Evolutionary conservation across 306 rosid species (phyloP).

Genomic region (Casuarina cunninghamiana): DNA sequence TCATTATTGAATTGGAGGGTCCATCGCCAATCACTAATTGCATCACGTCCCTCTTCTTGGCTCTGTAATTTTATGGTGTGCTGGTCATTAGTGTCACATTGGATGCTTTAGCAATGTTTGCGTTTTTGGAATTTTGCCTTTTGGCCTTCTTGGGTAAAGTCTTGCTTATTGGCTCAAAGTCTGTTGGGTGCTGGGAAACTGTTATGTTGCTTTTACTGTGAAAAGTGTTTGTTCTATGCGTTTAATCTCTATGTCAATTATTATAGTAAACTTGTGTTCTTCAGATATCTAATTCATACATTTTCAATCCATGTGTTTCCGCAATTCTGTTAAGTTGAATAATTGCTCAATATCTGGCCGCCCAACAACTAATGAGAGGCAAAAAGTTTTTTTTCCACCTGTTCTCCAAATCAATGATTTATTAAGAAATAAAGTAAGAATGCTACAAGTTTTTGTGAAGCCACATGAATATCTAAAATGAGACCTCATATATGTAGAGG

Average conservation of each 20-base stretch:
- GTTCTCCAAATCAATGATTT: background rate
- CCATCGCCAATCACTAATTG: background rate
- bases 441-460: background rate
- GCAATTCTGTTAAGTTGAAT: background rate
- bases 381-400: no score
- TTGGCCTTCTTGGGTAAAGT: background rate
- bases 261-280: no score
- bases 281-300: background rate
- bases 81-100: background rate
- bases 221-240: no score
- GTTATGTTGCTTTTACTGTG: no score
- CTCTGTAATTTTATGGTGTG: background rate
- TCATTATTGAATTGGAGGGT: no score
- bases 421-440: background rate
- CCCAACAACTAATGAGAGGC: background rate
- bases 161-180: no score
- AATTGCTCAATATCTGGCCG: background rate
- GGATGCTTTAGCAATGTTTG: constrained; percentile 4
- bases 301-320: background rate
- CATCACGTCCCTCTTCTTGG: constrained; percentile 14
- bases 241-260: no score
- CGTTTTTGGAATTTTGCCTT: constrained; percentile 19
- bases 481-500: background rate
- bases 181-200: no score
- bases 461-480: background rate